Base-by-base conservation (phyloP, 2,329 filamentous ascomycete species). In the Metarhizium guizhouense region DNA sequence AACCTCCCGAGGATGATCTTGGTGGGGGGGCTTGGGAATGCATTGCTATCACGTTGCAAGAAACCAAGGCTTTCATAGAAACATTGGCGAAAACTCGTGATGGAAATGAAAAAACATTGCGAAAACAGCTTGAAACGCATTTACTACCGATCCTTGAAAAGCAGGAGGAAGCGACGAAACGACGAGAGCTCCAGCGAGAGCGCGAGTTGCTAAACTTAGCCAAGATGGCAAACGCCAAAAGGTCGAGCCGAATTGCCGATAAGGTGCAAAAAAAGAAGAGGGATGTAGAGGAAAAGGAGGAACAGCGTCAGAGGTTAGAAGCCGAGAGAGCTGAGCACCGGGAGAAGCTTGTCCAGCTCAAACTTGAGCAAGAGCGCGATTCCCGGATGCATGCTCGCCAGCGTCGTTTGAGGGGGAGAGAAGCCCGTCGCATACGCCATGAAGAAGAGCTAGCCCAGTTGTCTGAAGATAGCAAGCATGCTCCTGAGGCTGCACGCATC, bases 191-290 rank as follows among this genome's bases (percentile, higher is more conserved):
- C 3, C 81, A 84, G 58, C 77, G 87, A 63, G 83, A 95, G 67
- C 89, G 86, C 59, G 93, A 97, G 64, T 72, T 95, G 25, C 76
- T 90, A 53, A 90, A 85, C 62, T 71, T 95, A 61, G 86, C 93
- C 63, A 93, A 94, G 68, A 81, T 97, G 73, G 90, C 90, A n/a
- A 89, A 87, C 56, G 93, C 94, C 4, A 99, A 99, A 73, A 80
- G 94, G 59, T 99, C 94, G 1, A 95, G 90, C 64, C 84, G 94
- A 59, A 83, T 99, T 61, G 92, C 93, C 18, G 81, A 82, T 60
- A 95, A 90, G 67, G 76, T 84, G 38, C 91, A 96, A 67, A 86
- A 84, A 60, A 88, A 91, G 65, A 86, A 83, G 62, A 78, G 87
- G 58, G 85, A 93, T 50, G 85, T 90, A 57, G 81, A 87, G 62